Evolutionary conservation across 257 asterid genomes (phyloP), one percentile per base, ranked within the genome.

Genomic region (Leptodermis oblonga): DNA sequence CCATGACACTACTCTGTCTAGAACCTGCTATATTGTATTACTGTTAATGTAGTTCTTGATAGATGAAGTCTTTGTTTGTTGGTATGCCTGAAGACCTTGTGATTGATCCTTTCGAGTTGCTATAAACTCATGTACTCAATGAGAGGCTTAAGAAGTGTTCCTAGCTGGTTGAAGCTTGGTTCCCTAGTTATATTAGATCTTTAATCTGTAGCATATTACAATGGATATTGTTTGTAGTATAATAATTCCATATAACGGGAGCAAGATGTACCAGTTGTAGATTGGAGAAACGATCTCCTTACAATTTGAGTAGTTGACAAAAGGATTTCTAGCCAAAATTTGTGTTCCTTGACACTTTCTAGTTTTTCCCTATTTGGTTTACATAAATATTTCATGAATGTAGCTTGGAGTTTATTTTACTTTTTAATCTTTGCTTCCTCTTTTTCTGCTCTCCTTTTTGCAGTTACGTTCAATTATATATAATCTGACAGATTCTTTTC

Each of bases 371-470:
- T 7, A 39, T 22, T 28, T 2, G 36, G 56, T 65, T 45, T 45
- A 18, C n/a, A n/a, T n/a, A n/a, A n/a, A n/a, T 46, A 9, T 31
- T 10, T 48, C 12, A 12, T 67, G 34, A 23, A 67, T 45, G 30
- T 10, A 9, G 58, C 13, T 18, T 3, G 8, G n/a, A 11, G 11
- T 18, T 11, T 2, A 20, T 20, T 61, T 20, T 61, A 34, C 30
- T 25, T 26, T 22, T 42, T 18, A 67, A 67, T 28, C n/a, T 37
- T 70, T 41, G 18, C 39, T 39, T 41, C 58, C 36, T 28, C 11
- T 37, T 34, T n/a, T 53, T 65, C 64, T 31, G 54, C 75, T 54
- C 72, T 56, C 77, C 70, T 64, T 46, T 54, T 4, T 53, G 7
- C 12, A 10, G 68, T 63, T 39, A 59, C 46, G 52, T 49, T 8